Evolutionary conservation across 495 filamentous ascomycete species (phyloP).

Genomic region (Lepidopterella palustris): DNA sequence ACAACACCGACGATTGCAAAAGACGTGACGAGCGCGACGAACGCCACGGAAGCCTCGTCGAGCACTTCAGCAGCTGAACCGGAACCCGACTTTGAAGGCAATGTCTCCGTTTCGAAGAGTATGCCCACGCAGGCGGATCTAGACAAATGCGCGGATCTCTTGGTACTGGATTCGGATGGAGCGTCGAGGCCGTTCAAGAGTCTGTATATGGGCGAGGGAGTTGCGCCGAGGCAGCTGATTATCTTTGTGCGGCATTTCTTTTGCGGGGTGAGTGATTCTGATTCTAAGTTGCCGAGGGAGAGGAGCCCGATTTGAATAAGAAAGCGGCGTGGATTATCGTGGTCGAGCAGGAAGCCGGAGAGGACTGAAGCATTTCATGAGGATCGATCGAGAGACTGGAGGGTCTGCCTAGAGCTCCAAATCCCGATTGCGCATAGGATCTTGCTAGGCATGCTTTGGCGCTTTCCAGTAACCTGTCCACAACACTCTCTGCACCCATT

Average conservation of each 20-base stretch:
- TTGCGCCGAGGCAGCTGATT: conserved; percentile 51
- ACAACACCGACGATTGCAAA: background rate
- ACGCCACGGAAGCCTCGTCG: background rate
- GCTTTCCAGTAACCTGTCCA: too few relatives aligned
- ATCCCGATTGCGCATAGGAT: too few relatives aligned
- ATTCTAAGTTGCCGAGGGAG: too few relatives aligned
- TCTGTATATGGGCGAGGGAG: conserved; percentile 49
- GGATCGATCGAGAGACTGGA: too few relatives aligned
- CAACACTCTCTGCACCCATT: background rate
- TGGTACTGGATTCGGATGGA: conserved; percentile 59
- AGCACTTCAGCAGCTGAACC: background rate
- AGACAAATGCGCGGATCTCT: conserved; percentile 39
- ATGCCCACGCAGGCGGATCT: conserved; percentile 20
- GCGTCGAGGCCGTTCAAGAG: conserved; percentile 58
- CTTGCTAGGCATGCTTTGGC: too few relatives aligned
- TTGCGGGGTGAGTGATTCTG: conserved; percentile 61
- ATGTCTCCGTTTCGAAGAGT: conserved; percentile 25
- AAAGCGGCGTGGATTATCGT: too few relatives aligned
- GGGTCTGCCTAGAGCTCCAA: too few relatives aligned
- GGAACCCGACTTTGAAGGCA: conserved; percentile 23
- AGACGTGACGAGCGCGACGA: background rate
- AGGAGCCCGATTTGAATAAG: too few relatives aligned
- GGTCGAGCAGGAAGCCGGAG: too few relatives aligned
- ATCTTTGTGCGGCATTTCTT: conserved; percentile 88
- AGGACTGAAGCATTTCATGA: too few relatives aligned